These are phyloP conservation scores for Ceriops zippeliana DNA, from an alignment of 345 rosid genomes.

Conservation along the genomic window DNA sequence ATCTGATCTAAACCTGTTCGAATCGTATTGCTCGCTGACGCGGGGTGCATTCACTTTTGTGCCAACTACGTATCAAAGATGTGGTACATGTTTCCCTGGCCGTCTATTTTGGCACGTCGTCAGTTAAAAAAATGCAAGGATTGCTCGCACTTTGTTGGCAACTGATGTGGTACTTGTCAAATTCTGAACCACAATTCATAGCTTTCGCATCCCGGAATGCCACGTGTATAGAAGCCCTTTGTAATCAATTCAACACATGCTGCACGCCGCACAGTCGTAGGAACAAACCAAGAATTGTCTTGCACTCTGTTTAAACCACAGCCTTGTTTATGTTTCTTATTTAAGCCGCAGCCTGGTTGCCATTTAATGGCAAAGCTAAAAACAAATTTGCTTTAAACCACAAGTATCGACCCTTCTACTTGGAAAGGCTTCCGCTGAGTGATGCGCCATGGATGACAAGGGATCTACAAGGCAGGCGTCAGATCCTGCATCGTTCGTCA, in stretches of 20 bases:
- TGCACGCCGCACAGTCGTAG: constrained; percentile 6
- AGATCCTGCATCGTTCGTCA: constrained; percentile 19
- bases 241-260: not conserved
- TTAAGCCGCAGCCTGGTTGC: too few species aligned
- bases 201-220: constrained; percentile 8
- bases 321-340: too few species aligned
- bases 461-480: constrained; percentile 8
- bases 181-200: constrained; percentile 16
- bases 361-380: not conserved
- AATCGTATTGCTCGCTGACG: too few species aligned
- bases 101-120: too few species aligned
- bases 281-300: constrained; percentile 2
- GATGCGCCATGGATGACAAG: constrained; percentile 22
- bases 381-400: not conserved
- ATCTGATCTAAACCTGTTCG: too few species aligned
- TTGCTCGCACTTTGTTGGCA: not conserved
- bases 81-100: too few species aligned
- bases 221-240: constrained; percentile 4
- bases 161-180: constrained; percentile 12
- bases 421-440: not conserved
- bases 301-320: too few species aligned
- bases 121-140: too few species aligned
- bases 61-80: too few species aligned
- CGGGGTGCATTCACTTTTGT: too few species aligned
- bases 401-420: not conserved